A percentile compares a stretch with the other conserved stretches of the same genome.
Conservation (phyloP, 257 asterid genomes). For the Handroanthus guayacan region DNA sequence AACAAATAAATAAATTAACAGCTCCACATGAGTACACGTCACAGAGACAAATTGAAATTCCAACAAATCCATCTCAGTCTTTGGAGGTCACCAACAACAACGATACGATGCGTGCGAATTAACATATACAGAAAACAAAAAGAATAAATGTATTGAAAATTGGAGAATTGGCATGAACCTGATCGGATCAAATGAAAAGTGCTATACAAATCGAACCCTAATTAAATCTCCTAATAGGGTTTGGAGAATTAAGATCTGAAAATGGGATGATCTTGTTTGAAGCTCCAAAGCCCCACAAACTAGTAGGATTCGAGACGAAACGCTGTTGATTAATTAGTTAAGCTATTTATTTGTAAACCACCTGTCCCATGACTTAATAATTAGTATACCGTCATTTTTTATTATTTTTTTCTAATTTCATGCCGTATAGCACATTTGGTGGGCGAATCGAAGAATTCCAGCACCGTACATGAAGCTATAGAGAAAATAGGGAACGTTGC, state of each 20-base stretch:
- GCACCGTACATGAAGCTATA: too few species aligned
- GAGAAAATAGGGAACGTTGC: too few species aligned
- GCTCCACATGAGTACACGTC: background rate
- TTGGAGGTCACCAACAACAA: slow-evolving; percentile 45
- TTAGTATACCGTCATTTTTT: too few species aligned
- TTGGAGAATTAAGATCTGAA: slow-evolving; percentile 46
- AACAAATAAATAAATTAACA: slow-evolving; percentile 12
- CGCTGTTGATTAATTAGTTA: background rate
- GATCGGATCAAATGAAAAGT: slow-evolving; percentile 42
- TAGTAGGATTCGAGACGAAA: background rate
- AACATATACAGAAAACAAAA: slow-evolving; percentile 8
- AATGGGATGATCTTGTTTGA: slow-evolving; percentile 31
- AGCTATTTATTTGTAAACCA: background rate
- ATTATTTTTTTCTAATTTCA: too few species aligned
- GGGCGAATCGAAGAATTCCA: too few species aligned
- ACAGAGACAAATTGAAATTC: slow-evolving; percentile 23
- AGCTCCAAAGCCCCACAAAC: slow-evolving; percentile 6
- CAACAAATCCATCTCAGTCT: slow-evolving; percentile 40
- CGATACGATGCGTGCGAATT: slow-evolving; percentile 30
- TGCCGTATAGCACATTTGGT: too few species aligned
- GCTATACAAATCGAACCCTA: slow-evolving; percentile 24
- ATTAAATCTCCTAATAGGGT: slow-evolving; percentile 28
- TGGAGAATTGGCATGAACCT: slow-evolving; percentile 42
- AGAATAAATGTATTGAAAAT: slow-evolving; percentile 24
- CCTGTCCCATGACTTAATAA: too few species aligned